These are phyloP conservation scores for Aphanomyces stellatus DNA, from an alignment of 352 stramenopile species.

Conservation along the genomic window DNA sequence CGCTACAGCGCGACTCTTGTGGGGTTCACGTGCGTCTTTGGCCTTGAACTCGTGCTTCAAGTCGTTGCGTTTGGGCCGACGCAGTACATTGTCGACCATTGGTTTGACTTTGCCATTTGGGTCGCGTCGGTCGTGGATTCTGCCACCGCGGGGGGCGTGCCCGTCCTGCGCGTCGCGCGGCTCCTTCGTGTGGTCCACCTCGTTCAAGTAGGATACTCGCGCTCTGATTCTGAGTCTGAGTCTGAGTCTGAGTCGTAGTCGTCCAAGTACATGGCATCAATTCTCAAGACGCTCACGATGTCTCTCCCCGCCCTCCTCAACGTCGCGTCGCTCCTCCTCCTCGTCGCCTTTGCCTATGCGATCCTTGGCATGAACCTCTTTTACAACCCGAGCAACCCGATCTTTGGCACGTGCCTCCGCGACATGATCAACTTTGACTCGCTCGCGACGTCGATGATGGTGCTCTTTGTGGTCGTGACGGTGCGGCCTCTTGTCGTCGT, in stretches of 20 bases:
- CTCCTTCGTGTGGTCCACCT: slow-evolving; percentile 43
- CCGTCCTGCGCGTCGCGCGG: slow-evolving; percentile 51
- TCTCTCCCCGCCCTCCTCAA: slow-evolving; percentile 71
- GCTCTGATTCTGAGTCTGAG: too few species aligned
- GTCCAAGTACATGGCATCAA: slow-evolving; percentile 43
- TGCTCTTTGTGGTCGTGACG: slow-evolving; percentile 62
- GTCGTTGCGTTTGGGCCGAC: slow-evolving; percentile 41
- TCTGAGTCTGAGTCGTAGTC: too few species aligned
- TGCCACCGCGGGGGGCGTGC: slow-evolving; percentile 34
- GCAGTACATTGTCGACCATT: slow-evolving; percentile 49
- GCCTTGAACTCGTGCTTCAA: slow-evolving; percentile 54
- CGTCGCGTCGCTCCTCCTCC: slow-evolving; percentile 50
- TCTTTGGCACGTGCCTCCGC: slow-evolving; percentile 34
- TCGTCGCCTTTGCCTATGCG: slow-evolving; percentile 74
- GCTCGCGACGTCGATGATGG: slow-evolving; percentile 42
- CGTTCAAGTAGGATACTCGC: slow-evolving; percentile 38
- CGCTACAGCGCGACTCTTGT: slow-evolving; percentile 27
- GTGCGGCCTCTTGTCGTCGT: slow-evolving; percentile 32
- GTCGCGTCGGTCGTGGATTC: slow-evolving; percentile 33
- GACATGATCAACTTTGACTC: slow-evolving; percentile 58
- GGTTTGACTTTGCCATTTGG: slow-evolving; percentile 59
- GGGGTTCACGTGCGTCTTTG: slow-evolving; percentile 50
- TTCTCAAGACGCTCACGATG: slow-evolving; percentile 60
- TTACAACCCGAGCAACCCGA: slow-evolving; percentile 32
- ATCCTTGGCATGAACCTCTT: slow-evolving; percentile 75